Percentiles rank a stretch among this genome's conserved stretches.
phyloP scores from a whole-genome alignment of 2,329 filamentous ascomycete species.

The Fusarium liriodendri region DNA sequence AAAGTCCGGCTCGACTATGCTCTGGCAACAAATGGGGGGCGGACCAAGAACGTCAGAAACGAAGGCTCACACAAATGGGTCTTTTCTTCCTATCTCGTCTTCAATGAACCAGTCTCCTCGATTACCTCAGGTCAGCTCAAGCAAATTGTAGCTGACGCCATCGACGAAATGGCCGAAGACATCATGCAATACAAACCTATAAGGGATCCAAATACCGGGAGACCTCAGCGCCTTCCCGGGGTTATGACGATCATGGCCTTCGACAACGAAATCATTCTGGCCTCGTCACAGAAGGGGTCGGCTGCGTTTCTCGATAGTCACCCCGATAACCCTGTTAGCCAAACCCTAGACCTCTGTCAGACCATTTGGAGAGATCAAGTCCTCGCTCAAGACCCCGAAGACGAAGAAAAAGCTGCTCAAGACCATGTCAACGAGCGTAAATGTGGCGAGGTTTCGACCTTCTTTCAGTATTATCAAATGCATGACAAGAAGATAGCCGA shows the following conservation, averaged over 20 bases:
- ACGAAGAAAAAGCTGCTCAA: not conserved
- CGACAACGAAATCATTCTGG: constrained; percentile 1
- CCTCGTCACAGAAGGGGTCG: constrained; percentile 5
- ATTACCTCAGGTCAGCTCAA: not conserved
- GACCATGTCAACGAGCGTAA: not conserved
- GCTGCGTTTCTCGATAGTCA: not conserved
- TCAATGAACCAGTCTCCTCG: not conserved
- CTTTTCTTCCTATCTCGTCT: not conserved
- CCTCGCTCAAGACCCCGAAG: not conserved
- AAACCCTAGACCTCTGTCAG: not conserved
- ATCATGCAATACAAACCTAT: not conserved
- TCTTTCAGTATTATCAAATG: not conserved
- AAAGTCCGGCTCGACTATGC: not conserved
- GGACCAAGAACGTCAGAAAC: rapidly evolving
- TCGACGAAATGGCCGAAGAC: not conserved
- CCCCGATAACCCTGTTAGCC: not conserved
- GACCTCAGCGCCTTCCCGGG: not conserved
- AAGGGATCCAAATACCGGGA: not conserved
- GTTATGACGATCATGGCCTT: constrained; percentile 8
- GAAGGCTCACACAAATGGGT: not conserved
- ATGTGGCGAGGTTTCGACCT: not conserved
- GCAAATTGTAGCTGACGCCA: not conserved
- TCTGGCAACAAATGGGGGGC: not conserved
- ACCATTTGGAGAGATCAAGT: not conserved
- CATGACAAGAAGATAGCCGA: not conserved